Evolutionary conservation across 176 grass and related monocot species (phyloP).

Genomic region (Oryza rufipogon): DNA sequence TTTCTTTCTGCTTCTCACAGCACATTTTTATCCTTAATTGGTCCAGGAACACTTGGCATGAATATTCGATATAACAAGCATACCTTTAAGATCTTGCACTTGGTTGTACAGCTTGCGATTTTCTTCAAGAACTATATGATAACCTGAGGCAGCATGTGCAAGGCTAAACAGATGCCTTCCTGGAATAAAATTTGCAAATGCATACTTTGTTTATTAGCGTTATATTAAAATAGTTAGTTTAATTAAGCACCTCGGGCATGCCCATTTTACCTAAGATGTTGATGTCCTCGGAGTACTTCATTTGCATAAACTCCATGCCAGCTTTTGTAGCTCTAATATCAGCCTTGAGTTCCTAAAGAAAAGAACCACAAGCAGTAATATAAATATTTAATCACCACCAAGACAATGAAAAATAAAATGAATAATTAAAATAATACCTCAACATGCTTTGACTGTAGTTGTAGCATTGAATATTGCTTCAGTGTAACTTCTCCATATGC

Average conservation of each 20-base stretch:
- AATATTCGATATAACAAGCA: constrained; percentile 26
- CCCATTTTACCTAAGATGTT: constrained; percentile 73
- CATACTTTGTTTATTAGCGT: constrained; percentile 31
- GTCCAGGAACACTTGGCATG: neutral
- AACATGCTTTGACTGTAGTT: constrained; percentile 80
- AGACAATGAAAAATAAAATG: constrained; percentile 17
- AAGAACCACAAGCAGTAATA: constrained; percentile 20
- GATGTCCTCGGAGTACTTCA: constrained; percentile 78
- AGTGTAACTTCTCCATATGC: constrained; percentile 60
- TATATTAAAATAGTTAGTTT: constrained; percentile 26
- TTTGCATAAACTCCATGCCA: constrained; percentile 88
- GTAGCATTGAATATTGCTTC: constrained; percentile 71
- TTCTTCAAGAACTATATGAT: constrained; percentile 98
- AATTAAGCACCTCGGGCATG: constrained; percentile 15
- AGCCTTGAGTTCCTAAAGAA: constrained; percentile 73
- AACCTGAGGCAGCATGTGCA: constrained; percentile 85
- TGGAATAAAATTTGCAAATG: constrained; percentile 51
- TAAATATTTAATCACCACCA: constrained; percentile 24
- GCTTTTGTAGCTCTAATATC: constrained; percentile 75
- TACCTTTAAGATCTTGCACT: constrained; percentile 99
- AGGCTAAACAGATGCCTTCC: constrained; percentile 86
- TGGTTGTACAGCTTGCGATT: constrained; percentile 97
- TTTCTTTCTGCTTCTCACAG: constrained; percentile 14
- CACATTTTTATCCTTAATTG: neutral
- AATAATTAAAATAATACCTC: constrained; percentile 60